Percentiles rank a stretch among this genome's conserved stretches.
phyloP scores from a whole-genome alignment of 2,329 filamentous ascomycete genomes.

The Penicillium sp. region DNA sequence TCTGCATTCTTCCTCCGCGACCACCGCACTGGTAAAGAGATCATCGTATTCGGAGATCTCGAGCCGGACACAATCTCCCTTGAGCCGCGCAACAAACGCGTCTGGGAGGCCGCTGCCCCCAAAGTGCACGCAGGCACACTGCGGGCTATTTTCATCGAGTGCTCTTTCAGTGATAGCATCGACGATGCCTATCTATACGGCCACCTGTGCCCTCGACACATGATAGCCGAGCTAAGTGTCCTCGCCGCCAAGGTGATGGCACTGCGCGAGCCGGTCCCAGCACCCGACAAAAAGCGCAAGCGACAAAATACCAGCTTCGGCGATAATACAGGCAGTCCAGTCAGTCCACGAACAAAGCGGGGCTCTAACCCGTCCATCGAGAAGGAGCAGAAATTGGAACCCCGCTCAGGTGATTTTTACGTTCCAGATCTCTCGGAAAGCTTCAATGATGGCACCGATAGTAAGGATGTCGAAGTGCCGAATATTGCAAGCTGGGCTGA shows the following conservation, averaged over 20 bases:
- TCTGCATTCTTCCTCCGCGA: slow-evolving; percentile 94
- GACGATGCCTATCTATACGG: slow-evolving; percentile 81
- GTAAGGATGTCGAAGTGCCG: slow-evolving; percentile 4
- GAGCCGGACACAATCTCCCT: slow-evolving; percentile 88
- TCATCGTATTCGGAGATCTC: slow-evolving; percentile 94
- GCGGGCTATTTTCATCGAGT: slow-evolving; percentile 90
- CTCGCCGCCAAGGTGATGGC: slow-evolving; percentile 75
- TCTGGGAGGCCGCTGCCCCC: slow-evolving; percentile 88
- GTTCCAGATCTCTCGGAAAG: background rate
- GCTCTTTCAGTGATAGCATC: slow-evolving; percentile 85
- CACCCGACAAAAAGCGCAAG: slow-evolving; percentile 52
- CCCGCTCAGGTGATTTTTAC: background rate
- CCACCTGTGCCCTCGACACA: slow-evolving; percentile 81
- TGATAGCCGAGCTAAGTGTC: slow-evolving; percentile 76
- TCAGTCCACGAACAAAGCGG: slow-evolving; percentile 38
- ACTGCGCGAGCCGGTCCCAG: slow-evolving; percentile 46
- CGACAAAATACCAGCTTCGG: slow-evolving; percentile 31
- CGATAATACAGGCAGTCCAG: slow-evolving; percentile 20
- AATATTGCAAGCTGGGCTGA: slow-evolving; percentile 27
- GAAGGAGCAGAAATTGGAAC: slow-evolving; percentile 7
- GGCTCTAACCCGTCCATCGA: slow-evolving; percentile 19
- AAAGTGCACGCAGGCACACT: slow-evolving; percentile 78
- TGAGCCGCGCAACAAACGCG: slow-evolving; percentile 76
- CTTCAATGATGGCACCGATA: background rate
- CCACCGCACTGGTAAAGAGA: slow-evolving; percentile 70